Evolutionary conservation across 768 basidiomycete genomes (phyloP), one percentile per base, ranked within the genome.

Genomic region (Neoboletus brunneissimus): DNA sequence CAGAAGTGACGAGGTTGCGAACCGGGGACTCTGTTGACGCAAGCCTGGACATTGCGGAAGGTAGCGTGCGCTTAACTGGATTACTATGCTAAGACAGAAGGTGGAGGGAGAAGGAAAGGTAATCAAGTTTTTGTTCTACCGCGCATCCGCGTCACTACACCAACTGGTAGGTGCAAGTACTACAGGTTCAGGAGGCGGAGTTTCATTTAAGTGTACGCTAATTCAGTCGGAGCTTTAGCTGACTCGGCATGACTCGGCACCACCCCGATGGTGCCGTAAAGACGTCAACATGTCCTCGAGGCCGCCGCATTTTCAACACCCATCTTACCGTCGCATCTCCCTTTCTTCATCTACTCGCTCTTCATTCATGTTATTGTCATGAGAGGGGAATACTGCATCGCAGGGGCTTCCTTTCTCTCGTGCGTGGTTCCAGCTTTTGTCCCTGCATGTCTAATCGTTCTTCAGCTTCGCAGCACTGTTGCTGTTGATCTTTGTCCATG

Each of bases 401-500:
- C 86, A 54, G 72, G 83, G 60, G 89, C 86, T 49, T 82, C 89
- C 48, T 63, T 90, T 55, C 76, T 92, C 51, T 85, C 89, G 90
- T 89, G 69, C 55, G 86, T 76, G 45, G 45, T 55, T 55, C 35
- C 34, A 44, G 7, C 27, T 4, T 25, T 57, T 44, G 20, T 53
- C 50, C 29, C 44, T 43, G 51, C 59, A 32, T 61, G 43, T 60
- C 59, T 61, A 43, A 66, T 47, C 31, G 47, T 46, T 49, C 43
- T 20, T 29, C 50, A 64, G 64, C 32, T 57, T 69, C 62, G 70
- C 59, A 48, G 74, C 75, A 58, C 80, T 78, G 57, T 78, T 75
- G 35, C 76, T 92, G 61, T 79, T 91, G 70, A 89, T 93, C 60
- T 91, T 92, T 73, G 82, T 85, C 64, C 89, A 93, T 78, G 90